Evolutionary conservation across 805 yeast genomes (phyloP).

Genomic region (Candida broadrunensis): DNA sequence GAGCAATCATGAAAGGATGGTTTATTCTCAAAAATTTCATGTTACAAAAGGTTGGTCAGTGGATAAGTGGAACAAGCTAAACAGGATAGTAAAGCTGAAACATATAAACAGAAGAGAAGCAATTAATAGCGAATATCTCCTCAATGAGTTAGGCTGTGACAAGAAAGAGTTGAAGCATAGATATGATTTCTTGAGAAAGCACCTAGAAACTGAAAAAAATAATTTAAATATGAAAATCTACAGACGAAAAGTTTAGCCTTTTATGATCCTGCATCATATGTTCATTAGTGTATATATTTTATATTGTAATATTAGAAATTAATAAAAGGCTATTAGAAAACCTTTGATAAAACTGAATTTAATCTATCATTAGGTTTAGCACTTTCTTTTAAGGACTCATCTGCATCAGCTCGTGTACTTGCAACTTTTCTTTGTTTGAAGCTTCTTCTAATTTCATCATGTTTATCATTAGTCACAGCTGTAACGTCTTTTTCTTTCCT

Average conservation of each 20-base stretch:
- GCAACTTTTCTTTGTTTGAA: conserved; percentile 71
- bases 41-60: conserved; percentile 20
- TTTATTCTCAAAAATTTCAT: too few relatives aligned
- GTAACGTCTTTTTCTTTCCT: conserved; percentile 25
- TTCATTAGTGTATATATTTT: not conserved
- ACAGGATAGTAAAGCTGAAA: conserved; percentile 24
- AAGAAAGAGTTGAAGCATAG: conserved; percentile 30
- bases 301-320: not conserved
- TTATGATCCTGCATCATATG: not conserved
- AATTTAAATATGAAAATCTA: too few relatives aligned
- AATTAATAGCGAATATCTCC: conserved; percentile 23
- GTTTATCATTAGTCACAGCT: conserved; percentile 21
- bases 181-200: conserved; percentile 21
- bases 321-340: conserved; percentile 36
- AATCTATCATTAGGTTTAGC: conserved; percentile 39
- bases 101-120: conserved; percentile 23
- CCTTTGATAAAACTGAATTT: conserved; percentile 48
- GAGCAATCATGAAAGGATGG: too few relatives aligned
- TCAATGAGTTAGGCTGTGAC: conserved; percentile 23
- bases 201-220: conserved; percentile 2
- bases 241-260: too few relatives aligned
- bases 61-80: conserved; percentile 31
- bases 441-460: conserved; percentile 45
- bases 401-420: conserved; percentile 65
- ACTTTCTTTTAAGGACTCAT: conserved; percentile 39